Base-by-base conservation (phyloP, 1,139 yeast genomes). In the Lodderomyces elongisporus region DNA sequence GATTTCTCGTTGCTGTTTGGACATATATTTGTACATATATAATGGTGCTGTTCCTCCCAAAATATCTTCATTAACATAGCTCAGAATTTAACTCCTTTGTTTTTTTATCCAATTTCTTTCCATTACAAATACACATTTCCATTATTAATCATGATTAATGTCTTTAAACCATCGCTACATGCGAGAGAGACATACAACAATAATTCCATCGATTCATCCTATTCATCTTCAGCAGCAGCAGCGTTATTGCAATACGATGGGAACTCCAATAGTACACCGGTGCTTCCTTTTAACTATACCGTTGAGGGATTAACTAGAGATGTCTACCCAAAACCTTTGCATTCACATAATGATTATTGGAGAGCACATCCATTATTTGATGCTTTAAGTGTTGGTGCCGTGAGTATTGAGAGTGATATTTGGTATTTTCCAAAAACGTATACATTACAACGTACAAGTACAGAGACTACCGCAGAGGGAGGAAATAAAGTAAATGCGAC, bases 261-360 rank as follows among this genome's bases (percentile, higher is more conserved):
- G 1, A 28, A 29, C 14, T 8, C 38, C 2, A 15, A 32, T 4
- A 18, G 30, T 7, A 40, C 45, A 2, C 44, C 47, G 12, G 30
- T 32, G 4, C 17, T 41, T 25, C 44, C 44, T 9, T 34, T 43
- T 16, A 41, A 44, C 24, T 36, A 39, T 23, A 46, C 55, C 2
- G 42, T 60, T 2, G 70, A 66, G 37, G 43, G 49, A 12, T 49
- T 76, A 27, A 76, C 77, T 2, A 56, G 73, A 33, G 79, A 74
- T 44, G 74, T 75, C 1, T 54, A 62, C 23, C 53, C 70, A 21
- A 63, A 67, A 34, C 74, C 74, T 4, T 61, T 80, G 14, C 91
- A 82, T 47, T 78, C 87, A 0, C 91, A 83, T 49, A 83, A 82
- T 48, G 91, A 83, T 50, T 83, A 83, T 52, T 79, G 85, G 87